Conservation (phyloP, 2,329 filamentous ascomycete species). For the Fusarium keratoplasticum region DNA sequence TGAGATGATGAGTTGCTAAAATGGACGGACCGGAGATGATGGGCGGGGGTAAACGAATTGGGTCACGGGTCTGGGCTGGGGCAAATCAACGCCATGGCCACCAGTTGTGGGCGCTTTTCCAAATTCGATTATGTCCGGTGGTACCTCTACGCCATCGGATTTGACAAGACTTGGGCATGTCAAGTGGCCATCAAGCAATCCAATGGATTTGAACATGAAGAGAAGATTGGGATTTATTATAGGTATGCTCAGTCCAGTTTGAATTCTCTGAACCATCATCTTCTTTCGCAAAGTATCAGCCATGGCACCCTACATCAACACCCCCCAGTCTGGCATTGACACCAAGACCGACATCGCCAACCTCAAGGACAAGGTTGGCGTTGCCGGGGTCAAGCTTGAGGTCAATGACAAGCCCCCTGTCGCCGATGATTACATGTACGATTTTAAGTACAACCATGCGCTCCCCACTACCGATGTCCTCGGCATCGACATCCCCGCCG, state of each 20-base stretch:
- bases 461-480: constrained; percentile 45
- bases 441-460: constrained; percentile 54
- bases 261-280: background rate
- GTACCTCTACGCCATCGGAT: background rate
- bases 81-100: background rate
- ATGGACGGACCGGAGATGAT: background rate
- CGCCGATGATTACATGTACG: constrained; percentile 55
- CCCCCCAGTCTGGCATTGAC: background rate
- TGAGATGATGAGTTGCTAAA: background rate
- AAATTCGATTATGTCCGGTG: constrained; percentile 3
- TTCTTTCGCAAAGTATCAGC: constrained; percentile 2
- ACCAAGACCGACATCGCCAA: background rate
- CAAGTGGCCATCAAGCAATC: background rate
- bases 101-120: background rate
- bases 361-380: constrained; percentile 3
- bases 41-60: background rate
- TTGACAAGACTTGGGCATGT: background rate
- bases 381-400: constrained; percentile 1
- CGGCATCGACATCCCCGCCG: constrained; percentile 44
- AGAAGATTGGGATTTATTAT: background rate
- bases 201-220: background rate
- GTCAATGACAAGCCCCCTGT: constrained; percentile 32
- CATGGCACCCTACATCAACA: constrained; percentile 13
- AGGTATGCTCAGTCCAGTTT: background rate
- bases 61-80: background rate